These are phyloP conservation scores for Phytophthora litchii DNA, from an alignment of 352 stramenopile species.

Conservation along the genomic window DNA sequence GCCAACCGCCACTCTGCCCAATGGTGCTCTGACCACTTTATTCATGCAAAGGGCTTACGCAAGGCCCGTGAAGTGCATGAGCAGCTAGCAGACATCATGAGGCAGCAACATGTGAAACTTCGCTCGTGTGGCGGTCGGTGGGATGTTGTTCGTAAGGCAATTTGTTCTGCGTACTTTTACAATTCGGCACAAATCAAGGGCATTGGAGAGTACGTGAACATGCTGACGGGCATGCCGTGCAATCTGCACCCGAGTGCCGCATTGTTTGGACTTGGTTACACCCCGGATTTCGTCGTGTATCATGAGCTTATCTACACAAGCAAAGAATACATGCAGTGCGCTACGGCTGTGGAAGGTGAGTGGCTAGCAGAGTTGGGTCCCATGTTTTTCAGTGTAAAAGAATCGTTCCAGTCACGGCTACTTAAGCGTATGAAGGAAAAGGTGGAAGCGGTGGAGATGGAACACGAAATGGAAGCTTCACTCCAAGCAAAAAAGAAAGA, in stretches of 20 bases:
- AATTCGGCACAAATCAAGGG: constrained; percentile 99
- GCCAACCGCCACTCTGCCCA: constrained; percentile 94
- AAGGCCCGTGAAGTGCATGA: constrained; percentile 92
- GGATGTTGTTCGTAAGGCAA: constrained; percentile 98
- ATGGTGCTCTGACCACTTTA: constrained; percentile 97
- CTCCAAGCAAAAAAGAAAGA: constrained; percentile 29
- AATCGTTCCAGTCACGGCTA: constrained; percentile 94
- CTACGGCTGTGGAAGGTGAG: constrained; percentile 98
- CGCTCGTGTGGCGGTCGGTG: constrained; percentile 91
- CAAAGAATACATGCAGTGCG: constrained; percentile 98
- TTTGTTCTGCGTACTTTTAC: constrained; percentile 99
- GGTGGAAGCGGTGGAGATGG: constrained; percentile 76
- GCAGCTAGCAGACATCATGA: constrained; percentile 99
- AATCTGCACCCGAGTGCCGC: constrained; percentile 97
- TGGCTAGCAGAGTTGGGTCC: constrained; percentile 99
- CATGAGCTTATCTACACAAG: constrained; percentile 99
- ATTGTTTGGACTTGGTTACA: constrained; percentile 98
- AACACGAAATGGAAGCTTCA: constrained; percentile 78
- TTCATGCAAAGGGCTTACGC: constrained; percentile 96
- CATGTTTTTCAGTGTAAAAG: constrained; percentile 99
- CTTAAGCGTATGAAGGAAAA: constrained; percentile 89
- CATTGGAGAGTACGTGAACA: constrained; percentile 99
- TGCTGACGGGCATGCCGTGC: constrained; percentile 98
- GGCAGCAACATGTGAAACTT: constrained; percentile 94
- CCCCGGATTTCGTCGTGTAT: constrained; percentile 99